phyloP scores from a whole-genome alignment of 305 asterid species.

The Coffea humblotiana region DNA sequence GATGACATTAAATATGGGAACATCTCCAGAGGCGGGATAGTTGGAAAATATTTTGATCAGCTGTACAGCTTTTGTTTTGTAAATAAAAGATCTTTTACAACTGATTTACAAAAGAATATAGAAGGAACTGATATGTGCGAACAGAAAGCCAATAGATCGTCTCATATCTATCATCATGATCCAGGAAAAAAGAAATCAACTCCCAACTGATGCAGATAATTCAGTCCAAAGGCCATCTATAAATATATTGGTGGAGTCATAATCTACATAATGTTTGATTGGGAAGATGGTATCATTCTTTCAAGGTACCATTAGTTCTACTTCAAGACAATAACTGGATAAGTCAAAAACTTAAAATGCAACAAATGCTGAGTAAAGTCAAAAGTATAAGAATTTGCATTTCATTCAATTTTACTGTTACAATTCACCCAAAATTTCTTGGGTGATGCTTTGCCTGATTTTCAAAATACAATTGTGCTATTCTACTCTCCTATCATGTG shows the following conservation, averaged over 20 bases:
- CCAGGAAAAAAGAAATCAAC: background rate
- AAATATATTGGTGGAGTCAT: background rate
- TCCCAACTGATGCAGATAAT: background rate
- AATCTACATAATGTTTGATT: background rate
- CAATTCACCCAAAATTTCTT: background rate
- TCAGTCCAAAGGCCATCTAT: background rate
- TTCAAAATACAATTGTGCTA: background rate
- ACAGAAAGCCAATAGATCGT: background rate
- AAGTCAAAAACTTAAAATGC: background rate
- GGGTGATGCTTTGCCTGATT: background rate
- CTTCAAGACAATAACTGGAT: background rate
- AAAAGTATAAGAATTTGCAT: conserved; percentile 4
- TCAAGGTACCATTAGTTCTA: background rate
- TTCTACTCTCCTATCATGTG: background rate
- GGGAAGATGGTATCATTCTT: background rate
- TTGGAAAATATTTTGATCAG: background rate
- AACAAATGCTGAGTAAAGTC: background rate
- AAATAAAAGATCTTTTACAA: background rate
- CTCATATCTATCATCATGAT: background rate
- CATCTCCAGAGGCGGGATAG: no score
- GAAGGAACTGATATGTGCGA: background rate
- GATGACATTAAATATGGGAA: no score
- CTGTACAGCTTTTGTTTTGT: background rate
- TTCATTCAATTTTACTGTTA: conserved; percentile 3
- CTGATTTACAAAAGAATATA: background rate